Conservation (phyloP, 176 grass and related monocot species). For the Carex littledalei region DNA sequence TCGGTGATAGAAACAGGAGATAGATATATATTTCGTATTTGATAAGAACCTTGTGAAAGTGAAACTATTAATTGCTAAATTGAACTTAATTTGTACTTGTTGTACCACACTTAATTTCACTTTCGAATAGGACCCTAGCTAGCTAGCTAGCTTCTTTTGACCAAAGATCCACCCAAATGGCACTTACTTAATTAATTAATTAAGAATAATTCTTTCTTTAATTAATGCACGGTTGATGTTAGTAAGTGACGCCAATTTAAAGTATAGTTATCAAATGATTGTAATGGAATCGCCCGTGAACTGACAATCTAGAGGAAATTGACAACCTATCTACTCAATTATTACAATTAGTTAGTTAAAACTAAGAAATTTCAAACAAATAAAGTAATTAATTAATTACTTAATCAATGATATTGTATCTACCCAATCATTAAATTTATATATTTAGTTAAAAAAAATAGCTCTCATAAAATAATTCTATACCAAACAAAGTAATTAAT, state of each 20-base stretch:
- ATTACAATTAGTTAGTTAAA: conserved; percentile 3
- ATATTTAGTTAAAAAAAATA: not conserved
- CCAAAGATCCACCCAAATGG: not conserved
- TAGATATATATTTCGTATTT: not conserved
- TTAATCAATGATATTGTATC: not conserved
- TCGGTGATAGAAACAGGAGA: not conserved
- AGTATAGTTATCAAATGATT: not conserved
- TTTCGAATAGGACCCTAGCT: not conserved
- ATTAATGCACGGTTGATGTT: not conserved
- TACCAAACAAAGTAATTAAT: not conserved
- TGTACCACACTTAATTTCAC: not conserved
- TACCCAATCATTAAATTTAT: not conserved
- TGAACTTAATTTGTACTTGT: conserved; percentile 2
- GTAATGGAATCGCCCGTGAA: not conserved
- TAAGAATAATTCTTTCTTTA: not conserved
- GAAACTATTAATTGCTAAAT: not conserved
- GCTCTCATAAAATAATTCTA: not conserved
- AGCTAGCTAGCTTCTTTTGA: not conserved
- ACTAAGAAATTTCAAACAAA: not conserved
- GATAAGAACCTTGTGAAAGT: not conserved
- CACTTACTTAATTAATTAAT: not conserved
- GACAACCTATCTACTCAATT: conserved; percentile 14
- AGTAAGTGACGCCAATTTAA: conserved; percentile 11
- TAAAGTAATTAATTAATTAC: not conserved
- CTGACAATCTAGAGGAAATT: conserved; percentile 12